Base-by-base conservation (phyloP, 148 eudicot species). In the Rhododendron kiyosumense region DNA sequence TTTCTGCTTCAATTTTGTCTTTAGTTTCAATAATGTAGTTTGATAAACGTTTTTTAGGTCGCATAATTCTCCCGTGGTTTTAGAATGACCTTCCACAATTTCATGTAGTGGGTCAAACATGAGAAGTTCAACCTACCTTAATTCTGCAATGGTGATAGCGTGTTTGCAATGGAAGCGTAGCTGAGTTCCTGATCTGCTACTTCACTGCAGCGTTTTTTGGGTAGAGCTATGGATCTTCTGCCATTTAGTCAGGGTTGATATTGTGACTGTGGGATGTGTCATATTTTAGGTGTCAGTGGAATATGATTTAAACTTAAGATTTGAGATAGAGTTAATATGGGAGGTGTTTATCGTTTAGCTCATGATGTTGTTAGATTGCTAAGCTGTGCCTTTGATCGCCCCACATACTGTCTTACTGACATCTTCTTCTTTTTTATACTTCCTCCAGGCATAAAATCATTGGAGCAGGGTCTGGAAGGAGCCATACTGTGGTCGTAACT, bases 401-500 rank as follows among this genome's bases (percentile, higher is more conserved):
- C 3, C 2, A 34, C 36, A 3, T 74, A 36, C 20, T 36, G 10
- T 36, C 22, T 74, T 15, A 74, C 45, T 73, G 77, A 73, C 41
- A 18, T 74, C 17, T 28, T 12, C 30, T 74, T 14, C 83, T 26
- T 41, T 45, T 74, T 41, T 0, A 4, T 59, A 63, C 54, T 38
- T 32, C 2, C 84, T 84, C 59, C 92, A 97, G 99, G 88, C 86
- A 94, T 90, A 95, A 92, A 85, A 91, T 97, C 85, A 91, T 93
- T 63, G 87, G 81, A 78, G 99, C 99, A 57, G 96, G 80, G 75
- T 82, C 93, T 84, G 99, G 99, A 45, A 92, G 92, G 89, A 89
- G 92, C 90, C 99, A 97, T 86, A 91, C 98, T 11, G 98, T 94
- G 32, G 98, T 97, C 51, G 87, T 91, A 67, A 93, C 98, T 24